Evolutionary conservation across 192 early-diverging fungal species (phyloP), one percentile per base, ranked within the genome.

Genomic region (Coemansia sp.): DNA sequence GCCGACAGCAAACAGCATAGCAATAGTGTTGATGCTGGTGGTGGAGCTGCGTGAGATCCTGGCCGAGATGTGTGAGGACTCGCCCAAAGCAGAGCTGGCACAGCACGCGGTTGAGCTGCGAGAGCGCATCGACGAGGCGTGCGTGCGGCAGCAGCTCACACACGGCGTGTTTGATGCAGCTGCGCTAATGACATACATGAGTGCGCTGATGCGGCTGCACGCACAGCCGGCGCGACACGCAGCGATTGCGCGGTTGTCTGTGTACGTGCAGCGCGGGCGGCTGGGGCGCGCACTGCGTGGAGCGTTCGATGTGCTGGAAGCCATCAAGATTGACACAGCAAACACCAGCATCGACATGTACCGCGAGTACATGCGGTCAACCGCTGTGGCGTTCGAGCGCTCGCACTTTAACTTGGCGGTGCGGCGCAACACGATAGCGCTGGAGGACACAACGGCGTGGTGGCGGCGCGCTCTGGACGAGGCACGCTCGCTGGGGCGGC

Each of bases 1-100:
- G 9, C 55, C 63, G 9, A 24, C 67, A 12, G 47, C 35, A n/a
- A 19, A 54, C 4, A 51, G 57, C n/a, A 45, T 64, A 17, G 29
- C 73, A 12, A 69, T 63, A 17, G 55, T 94, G 11, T 79, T 87
- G 0, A 66, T 93, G 57, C 79, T 96, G 35, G 54, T 96, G 12
- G 77, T 83, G 11, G 94, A 96, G 77, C 74, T 94, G 17, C 84
- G 87, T 22, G 83, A 86, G 62, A 93, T 94, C 59, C 53, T 96
- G 29, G 68, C 85, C 2, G 85, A 85, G 52, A 75, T 77, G 69
- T 62, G 69, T 12, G 67, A 84, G 22, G 73, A 79, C 22, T 29
- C 72, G 43, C 65, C 69, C 3, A 65, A 73, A 8, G 21, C 67
- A 1, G 82, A 79, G 59, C 62, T 77, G 17, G 69, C 80, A 17